phyloP scores from a whole-genome alignment of 192 early-diverging fungal genomes.

The Coemansia sp. region DNA sequence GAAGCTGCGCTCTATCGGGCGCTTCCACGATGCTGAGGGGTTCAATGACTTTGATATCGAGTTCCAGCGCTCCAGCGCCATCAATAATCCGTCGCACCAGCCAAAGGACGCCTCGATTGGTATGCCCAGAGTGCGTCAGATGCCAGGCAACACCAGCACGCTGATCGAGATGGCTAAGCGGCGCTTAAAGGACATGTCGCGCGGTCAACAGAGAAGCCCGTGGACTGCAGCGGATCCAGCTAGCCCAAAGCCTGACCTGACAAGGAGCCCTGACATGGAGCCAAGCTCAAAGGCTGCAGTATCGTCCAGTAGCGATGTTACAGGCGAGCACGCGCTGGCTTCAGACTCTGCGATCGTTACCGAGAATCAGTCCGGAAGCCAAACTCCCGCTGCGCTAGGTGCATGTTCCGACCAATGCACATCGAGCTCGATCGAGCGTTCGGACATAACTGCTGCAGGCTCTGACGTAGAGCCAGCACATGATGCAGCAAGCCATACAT shows the following conservation, averaged over 20 bases:
- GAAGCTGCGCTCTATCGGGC: constrained; percentile 71
- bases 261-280: background rate
- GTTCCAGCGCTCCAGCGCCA: constrained; percentile 47
- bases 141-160: constrained; percentile 20
- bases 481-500: background rate
- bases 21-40: constrained; percentile 81
- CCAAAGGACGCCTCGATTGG: constrained; percentile 8
- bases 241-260: background rate
- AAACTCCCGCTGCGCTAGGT: background rate
- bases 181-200: constrained; percentile 42
- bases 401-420: constrained; percentile 1
- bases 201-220: constrained; percentile 14
- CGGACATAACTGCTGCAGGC: constrained; percentile 1
- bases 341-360: background rate
- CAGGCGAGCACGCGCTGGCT: background rate
- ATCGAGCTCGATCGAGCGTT: background rate
- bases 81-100: constrained; percentile 9
- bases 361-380: background rate
- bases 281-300: background rate
- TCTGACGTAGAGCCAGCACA: background rate
- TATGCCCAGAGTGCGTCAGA: constrained; percentile 3
- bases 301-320: background rate
- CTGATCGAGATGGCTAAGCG: constrained; percentile 41
- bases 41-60: constrained; percentile 51
- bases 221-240: background rate